phyloP scores from a whole-genome alignment of 148 eudicot genomes.

The Vaccinium macrocarpon region DNA sequence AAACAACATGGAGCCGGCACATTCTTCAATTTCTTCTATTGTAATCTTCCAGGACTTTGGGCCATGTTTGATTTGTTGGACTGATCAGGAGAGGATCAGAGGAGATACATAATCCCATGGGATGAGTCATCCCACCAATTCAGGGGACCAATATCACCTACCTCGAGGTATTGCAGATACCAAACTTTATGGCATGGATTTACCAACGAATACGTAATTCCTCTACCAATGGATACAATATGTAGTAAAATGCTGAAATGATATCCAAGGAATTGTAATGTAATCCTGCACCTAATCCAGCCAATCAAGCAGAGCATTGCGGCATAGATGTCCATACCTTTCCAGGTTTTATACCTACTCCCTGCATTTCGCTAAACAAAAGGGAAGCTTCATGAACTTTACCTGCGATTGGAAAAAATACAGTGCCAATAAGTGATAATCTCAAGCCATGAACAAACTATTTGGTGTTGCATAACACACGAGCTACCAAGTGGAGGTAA shows the following conservation, averaged over 20 bases:
- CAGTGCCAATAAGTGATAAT: neutral
- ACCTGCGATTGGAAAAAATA: constrained; percentile 43
- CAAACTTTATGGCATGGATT: neutral
- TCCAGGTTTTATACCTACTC: constrained; percentile 83
- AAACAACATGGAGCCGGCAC: too few species aligned
- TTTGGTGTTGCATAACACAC: neutral
- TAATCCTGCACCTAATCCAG: neutral
- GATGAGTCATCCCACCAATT: too few species aligned
- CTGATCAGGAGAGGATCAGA: too few species aligned
- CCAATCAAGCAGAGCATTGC: neutral
- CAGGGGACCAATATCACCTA: neutral
- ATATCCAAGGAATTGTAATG: neutral
- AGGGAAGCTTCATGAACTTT: constrained; percentile 63
- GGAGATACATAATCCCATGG: too few species aligned
- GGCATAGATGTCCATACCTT: constrained; percentile 44
- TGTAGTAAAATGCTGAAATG: neutral
- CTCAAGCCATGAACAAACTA: neutral
- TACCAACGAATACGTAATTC: neutral
- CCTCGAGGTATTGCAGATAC: neutral
- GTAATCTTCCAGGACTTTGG: too few species aligned
- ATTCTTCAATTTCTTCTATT: too few species aligned
- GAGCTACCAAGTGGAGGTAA: neutral
- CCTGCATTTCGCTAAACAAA: constrained; percentile 66
- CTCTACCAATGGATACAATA: neutral
- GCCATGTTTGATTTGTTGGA: too few species aligned